Percentiles rank a stretch among this genome's conserved stretches.
phyloP scores from a whole-genome alignment of 441 rosid species.

The Gossypium davidsonii region DNA sequence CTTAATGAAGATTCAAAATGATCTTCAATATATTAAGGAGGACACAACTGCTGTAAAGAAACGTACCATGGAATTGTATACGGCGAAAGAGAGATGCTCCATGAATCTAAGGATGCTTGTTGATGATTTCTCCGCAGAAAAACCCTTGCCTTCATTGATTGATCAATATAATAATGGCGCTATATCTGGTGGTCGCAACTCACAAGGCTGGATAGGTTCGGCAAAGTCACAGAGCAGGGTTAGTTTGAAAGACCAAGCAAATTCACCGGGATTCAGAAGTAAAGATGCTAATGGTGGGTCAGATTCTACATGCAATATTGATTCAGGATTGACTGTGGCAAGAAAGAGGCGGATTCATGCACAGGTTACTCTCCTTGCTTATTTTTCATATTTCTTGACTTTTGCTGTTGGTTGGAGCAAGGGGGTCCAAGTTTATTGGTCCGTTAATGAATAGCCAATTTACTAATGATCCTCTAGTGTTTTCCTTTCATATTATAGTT shows the following conservation, averaged over 20 bases:
- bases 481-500: neutral
- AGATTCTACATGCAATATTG: conserved; percentile 12
- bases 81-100: conserved; percentile 19
- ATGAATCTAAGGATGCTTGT: conserved; percentile 19
- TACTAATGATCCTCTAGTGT: neutral
- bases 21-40: conserved; percentile 31
- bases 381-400: neutral
- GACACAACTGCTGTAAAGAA: conserved; percentile 30
- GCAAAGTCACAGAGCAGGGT: conserved; percentile 9
- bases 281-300: conserved; percentile 14
- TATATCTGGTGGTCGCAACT: neutral
- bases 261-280: conserved; percentile 20
- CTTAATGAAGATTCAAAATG: conserved; percentile 24
- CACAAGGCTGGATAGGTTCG: conserved; percentile 15
- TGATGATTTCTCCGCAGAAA: conserved; percentile 14
- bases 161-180: conserved; percentile 15
- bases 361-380: conserved; percentile 24
- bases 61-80: conserved; percentile 16
- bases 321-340: conserved; percentile 19
- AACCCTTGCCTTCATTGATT: conserved; percentile 10
- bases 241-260: conserved; percentile 19
- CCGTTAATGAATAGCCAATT: neutral
- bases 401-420: neutral
- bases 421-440: neutral
- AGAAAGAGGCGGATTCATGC: conserved; percentile 21